These are phyloP conservation scores for Zelonia costaricensis DNA, from an alignment of 208 protist genomes.

Conservation along the genomic window DNA sequence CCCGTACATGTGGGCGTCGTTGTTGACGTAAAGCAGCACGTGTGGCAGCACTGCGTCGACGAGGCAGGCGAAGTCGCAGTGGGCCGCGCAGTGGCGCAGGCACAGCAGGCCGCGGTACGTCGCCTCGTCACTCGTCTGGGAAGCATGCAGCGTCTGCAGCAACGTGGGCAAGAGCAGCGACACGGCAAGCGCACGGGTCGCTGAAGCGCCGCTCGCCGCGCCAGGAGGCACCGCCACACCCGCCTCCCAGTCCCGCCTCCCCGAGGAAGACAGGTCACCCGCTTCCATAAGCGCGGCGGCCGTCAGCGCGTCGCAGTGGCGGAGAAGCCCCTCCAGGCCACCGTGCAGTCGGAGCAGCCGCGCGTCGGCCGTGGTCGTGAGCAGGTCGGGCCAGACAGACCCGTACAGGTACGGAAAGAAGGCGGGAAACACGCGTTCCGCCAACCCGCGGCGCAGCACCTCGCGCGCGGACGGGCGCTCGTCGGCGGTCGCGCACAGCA, in stretches of 20 bases:
- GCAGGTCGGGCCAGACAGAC: constrained; percentile 45
- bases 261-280: too few species aligned
- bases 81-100: constrained; percentile 34
- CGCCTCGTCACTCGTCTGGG: constrained; percentile 37
- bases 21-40: constrained; percentile 40
- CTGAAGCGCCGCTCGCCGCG: neutral
- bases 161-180: constrained; percentile 52
- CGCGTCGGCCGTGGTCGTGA: constrained; percentile 49
- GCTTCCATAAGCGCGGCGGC: too few species aligned
- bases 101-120: constrained; percentile 44
- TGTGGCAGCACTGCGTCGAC: constrained; percentile 55
- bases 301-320: constrained; percentile 4
- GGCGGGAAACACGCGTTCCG: constrained; percentile 45
- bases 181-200: constrained; percentile 12
- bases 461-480: constrained; percentile 52
- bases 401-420: constrained; percentile 43
- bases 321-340: constrained; percentile 14
- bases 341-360: constrained; percentile 49
- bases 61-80: constrained; percentile 31
- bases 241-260: too few species aligned
- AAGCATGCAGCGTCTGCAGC: constrained; percentile 43
- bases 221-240: too few species aligned
- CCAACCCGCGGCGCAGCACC: constrained; percentile 28
- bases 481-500: constrained; percentile 29
- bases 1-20: constrained; percentile 20